Evolutionary conservation across 2,329 filamentous ascomycete genomes (phyloP).

Genomic region (Talaromyces sp.): DNA sequence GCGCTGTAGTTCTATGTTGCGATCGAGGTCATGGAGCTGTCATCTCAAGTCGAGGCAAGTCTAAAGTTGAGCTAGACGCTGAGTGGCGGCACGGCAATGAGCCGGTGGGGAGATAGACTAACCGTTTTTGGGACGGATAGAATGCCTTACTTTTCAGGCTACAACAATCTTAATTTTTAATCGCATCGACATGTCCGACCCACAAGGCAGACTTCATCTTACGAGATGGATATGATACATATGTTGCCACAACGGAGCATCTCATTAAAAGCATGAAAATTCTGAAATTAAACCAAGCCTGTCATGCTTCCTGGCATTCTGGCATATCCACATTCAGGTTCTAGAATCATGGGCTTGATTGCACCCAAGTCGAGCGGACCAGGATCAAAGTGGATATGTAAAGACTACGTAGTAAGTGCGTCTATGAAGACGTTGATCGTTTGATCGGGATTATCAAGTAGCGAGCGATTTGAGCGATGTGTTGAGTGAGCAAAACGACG

Average conservation of each 20-base stretch:
- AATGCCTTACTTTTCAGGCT: background rate
- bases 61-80: background rate
- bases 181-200: background rate
- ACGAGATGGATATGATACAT: background rate
- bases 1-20: background rate
- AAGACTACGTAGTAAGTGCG: background rate
- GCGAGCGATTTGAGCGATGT: background rate
- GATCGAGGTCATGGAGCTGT: background rate
- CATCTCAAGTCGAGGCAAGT: background rate
- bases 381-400: background rate
- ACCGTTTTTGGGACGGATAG: background rate
- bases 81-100: constrained; percentile 2
- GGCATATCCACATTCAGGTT: background rate
- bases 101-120: constrained; percentile 10
- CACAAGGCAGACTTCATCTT: background rate
- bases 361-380: background rate
- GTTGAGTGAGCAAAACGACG: background rate
- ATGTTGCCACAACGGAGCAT: background rate
- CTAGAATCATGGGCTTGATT: background rate
- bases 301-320: background rate
- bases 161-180: background rate
- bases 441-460: too few species aligned
- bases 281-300: constrained; percentile 1
- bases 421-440: background rate
- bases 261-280: background rate